Percentiles rank a stretch among this genome's conserved stretches.
Evolutionary conservation across 371 early-diverging fungal genomes (phyloP).

Genomic region (Mucor lusitanicus): DNA sequence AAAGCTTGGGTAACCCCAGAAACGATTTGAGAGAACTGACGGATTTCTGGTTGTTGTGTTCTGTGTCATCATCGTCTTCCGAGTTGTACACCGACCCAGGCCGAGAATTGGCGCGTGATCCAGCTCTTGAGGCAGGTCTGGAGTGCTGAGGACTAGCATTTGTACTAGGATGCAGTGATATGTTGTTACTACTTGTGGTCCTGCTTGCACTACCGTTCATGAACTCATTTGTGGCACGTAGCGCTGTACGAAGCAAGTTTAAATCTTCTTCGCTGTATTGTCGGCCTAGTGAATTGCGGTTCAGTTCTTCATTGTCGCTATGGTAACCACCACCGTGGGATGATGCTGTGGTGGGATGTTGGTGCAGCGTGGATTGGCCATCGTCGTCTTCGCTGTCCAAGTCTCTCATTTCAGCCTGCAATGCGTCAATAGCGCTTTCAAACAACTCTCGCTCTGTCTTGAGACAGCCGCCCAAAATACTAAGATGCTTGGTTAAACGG

Average conservation of each 20-base stretch:
- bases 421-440: constrained; percentile 39
- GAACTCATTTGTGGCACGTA: constrained; percentile 32
- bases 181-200: neutral
- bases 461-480: constrained; percentile 45
- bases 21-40: constrained; percentile 42
- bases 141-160: constrained; percentile 1
- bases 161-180: constrained; percentile 6
- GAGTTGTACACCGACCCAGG: constrained; percentile 15
- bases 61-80: constrained; percentile 28
- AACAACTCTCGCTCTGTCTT: constrained; percentile 47
- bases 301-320: constrained; percentile 10
- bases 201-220: constrained; percentile 7
- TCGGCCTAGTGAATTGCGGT: constrained; percentile 1
- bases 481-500: constrained; percentile 44
- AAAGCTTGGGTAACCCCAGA: constrained; percentile 23
- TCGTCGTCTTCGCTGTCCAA: constrained; percentile 17
- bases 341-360: neutral
- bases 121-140: constrained; percentile 4
- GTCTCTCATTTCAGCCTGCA: constrained; percentile 25
- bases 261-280: constrained; percentile 35
- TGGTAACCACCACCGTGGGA: neutral
- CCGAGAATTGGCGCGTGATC: constrained; percentile 14
- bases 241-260: constrained; percentile 25
- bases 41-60: constrained; percentile 41
- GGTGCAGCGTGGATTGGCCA: constrained; percentile 1